Conservation (phyloP, 129 eudicot species). For the Flaveria trinervia region DNA sequence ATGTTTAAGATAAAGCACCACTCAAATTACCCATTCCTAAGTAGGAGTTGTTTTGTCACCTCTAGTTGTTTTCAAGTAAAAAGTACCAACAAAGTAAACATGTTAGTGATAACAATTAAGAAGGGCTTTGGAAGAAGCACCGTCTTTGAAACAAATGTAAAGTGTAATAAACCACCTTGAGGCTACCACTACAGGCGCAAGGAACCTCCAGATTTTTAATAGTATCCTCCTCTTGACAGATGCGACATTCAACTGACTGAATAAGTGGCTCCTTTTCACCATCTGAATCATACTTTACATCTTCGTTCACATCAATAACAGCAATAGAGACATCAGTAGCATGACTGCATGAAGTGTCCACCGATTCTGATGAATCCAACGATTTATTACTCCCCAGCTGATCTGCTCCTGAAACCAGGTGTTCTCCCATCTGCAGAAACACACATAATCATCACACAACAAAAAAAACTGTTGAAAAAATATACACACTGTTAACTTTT, state of each 20-base stretch:
- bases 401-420: constrained; percentile 51
- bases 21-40: not conserved
- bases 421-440: not conserved
- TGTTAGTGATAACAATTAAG: not conserved
- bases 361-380: constrained; percentile 16
- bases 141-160: not conserved
- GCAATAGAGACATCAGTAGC: constrained; percentile 27
- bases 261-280: constrained; percentile 66
- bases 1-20: not conserved
- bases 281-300: constrained; percentile 31
- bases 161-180: constrained; percentile 51
- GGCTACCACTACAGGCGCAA: constrained; percentile 74
- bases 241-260: constrained; percentile 69
- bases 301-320: constrained; percentile 32
- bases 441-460: not conserved
- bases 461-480: no score
- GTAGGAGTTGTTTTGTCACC: not conserved
- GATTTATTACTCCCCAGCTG: constrained; percentile 35
- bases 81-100: not conserved
- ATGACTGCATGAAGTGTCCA: constrained; percentile 18
- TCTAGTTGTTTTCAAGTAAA: not conserved
- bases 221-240: constrained; percentile 83
- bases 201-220: constrained; percentile 61
- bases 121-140: not conserved
- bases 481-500: no score